These are phyloP conservation scores for Boletus insuetus DNA, from an alignment of 768 basidiomycete species.

Conservation along the genomic window DNA sequence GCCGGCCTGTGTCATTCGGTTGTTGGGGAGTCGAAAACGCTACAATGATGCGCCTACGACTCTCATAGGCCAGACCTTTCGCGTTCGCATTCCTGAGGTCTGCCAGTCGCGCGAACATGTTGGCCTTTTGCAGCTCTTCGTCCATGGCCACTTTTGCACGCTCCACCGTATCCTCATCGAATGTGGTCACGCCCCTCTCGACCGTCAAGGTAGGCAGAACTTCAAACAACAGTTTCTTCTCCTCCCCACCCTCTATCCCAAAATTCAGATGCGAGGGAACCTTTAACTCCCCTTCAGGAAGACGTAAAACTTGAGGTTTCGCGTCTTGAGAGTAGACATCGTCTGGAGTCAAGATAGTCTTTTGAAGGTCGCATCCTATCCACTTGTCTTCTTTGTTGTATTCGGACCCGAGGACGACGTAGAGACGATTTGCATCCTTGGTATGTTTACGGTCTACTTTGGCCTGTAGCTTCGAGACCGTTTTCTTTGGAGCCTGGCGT, in stretches of 20 bases:
- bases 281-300: conserved; percentile 38
- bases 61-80: conserved; percentile 82
- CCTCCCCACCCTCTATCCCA: conserved; percentile 52
- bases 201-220: conserved; percentile 57
- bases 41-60: conserved; percentile 71
- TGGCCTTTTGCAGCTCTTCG: conserved; percentile 46
- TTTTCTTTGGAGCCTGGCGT: conserved; percentile 36
- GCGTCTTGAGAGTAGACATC: conserved; percentile 33
- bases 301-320: conserved; percentile 25
- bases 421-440: conserved; percentile 45
- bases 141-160: conserved; percentile 26
- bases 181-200: conserved; percentile 24
- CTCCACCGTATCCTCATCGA: conserved; percentile 19
- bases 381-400: conserved; percentile 66
- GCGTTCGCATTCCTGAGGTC: conserved; percentile 90
- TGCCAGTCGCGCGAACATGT: conserved; percentile 61
- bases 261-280: conserved; percentile 58
- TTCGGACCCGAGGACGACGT: conserved; percentile 74
- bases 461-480: conserved; percentile 47
- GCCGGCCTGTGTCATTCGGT: conserved; percentile 72
- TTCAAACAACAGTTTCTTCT: conserved; percentile 64
- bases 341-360: conserved; percentile 55
- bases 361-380: conserved; percentile 62
- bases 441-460: conserved; percentile 38
- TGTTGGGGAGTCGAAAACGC: conserved; percentile 73